Conservation (phyloP, 768 basidiomycete species). For the Boletus patriciae region DNA sequence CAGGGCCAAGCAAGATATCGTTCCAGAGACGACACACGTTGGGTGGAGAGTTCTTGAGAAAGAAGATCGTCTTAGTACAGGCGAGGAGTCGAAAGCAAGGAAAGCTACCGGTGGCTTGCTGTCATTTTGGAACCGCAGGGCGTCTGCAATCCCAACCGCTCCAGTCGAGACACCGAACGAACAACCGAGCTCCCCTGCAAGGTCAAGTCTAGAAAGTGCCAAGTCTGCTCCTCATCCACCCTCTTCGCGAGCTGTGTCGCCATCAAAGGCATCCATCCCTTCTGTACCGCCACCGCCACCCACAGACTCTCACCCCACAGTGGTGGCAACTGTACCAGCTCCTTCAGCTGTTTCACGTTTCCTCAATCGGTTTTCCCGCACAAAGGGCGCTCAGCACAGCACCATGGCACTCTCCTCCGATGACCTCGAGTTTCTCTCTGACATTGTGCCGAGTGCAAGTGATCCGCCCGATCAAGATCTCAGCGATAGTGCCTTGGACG, state of each 20-base stretch:
- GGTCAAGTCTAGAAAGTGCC: constrained; percentile 33
- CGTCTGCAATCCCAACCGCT: constrained; percentile 23
- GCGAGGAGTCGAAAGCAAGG: constrained; percentile 45
- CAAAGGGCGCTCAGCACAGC: constrained; percentile 40
- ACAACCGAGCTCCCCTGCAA: constrained; percentile 24
- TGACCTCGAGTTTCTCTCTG: constrained; percentile 80
- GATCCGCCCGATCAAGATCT: constrained; percentile 41
- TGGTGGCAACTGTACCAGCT: constrained; percentile 24
- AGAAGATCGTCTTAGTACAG: constrained; percentile 34
- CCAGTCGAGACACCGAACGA: constrained; percentile 23
- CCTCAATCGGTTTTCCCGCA: constrained; percentile 69
- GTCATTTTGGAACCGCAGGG: constrained; percentile 66
- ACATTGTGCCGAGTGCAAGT: constrained; percentile 55
- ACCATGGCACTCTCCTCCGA: constrained; percentile 73
- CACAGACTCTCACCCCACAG: constrained; percentile 2
- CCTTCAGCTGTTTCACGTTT: constrained; percentile 83
- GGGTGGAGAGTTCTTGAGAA: constrained; percentile 75
- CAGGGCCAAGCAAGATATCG: constrained; percentile 49
- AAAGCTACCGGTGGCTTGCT: constrained; percentile 59
- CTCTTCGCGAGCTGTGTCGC: constrained; percentile 16
- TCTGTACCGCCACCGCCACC: constrained; percentile 14
- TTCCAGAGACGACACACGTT: constrained; percentile 54
- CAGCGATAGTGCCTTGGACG: constrained; percentile 35
- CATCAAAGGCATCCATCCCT: constrained; percentile 12
- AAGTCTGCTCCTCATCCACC: constrained; percentile 12